Conservation (phyloP, 2,329 filamentous ascomycete genomes). For the Fusarium sp. region DNA sequence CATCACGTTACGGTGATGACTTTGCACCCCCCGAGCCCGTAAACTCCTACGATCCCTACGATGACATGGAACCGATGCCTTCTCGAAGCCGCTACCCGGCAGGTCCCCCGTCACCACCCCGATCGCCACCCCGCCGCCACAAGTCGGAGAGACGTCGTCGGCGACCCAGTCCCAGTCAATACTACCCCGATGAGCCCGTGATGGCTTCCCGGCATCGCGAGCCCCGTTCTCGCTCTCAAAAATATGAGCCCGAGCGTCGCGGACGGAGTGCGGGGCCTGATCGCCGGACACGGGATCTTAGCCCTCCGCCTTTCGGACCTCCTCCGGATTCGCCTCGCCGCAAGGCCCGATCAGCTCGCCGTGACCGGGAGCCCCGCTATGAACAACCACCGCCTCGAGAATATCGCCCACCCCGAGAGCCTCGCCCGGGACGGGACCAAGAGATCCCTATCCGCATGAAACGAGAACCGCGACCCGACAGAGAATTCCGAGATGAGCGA, state of each 20-base stretch:
- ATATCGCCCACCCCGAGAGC: slow-evolving; percentile 18
- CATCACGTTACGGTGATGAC: slow-evolving; percentile 43
- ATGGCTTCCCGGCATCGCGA: slow-evolving; percentile 17
- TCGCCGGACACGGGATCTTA: slow-evolving; percentile 25
- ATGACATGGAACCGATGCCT: slow-evolving; percentile 20
- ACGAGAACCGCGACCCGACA: slow-evolving; percentile 17
- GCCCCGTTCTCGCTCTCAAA: slow-evolving; percentile 13
- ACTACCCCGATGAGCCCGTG: slow-evolving; percentile 30
- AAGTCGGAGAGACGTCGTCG: slow-evolving; percentile 40
- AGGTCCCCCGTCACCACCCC: slow-evolving; percentile 7
- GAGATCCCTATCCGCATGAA: slow-evolving; percentile 23
- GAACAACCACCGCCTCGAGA: background rate
- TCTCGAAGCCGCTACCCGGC: slow-evolving; percentile 25
- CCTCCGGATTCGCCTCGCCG: slow-evolving; percentile 36
- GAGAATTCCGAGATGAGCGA: slow-evolving; percentile 20
- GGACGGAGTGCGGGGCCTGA: slow-evolving; percentile 39
- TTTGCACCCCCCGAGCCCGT: slow-evolving; percentile 35
- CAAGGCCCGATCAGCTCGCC: slow-evolving; percentile 29
- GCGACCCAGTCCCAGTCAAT: slow-evolving; percentile 31
- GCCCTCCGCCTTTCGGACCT: slow-evolving; percentile 31
- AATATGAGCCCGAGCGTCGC: slow-evolving; percentile 33
- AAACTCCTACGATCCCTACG: slow-evolving; percentile 36
- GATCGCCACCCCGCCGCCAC: slow-evolving; percentile 38
- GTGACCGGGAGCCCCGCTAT: background rate
- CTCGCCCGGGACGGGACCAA: slow-evolving; percentile 15